Percentiles rank a stretch among this genome's conserved stretches.
Conservation (phyloP, 495 filamentous ascomycete genomes). For the Poronia punctata region DNA sequence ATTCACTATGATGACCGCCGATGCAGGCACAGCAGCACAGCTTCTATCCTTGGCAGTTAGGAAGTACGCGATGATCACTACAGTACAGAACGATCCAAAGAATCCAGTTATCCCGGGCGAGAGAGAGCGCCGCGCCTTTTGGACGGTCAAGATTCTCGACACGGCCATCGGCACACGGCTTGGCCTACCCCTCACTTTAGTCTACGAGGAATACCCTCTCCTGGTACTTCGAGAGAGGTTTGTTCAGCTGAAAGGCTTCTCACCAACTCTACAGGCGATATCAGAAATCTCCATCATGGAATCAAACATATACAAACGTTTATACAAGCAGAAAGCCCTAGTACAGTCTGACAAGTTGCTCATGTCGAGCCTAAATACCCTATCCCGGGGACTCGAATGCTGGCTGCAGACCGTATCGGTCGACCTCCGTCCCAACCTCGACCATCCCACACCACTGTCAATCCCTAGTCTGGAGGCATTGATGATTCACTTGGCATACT, state of each 20-base stretch:
- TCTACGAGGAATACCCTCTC: background rate
- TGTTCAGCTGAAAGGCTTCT: background rate
- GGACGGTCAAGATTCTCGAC: conserved; percentile 4
- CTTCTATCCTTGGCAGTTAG: background rate
- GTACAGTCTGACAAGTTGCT: background rate
- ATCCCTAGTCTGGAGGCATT: background rate
- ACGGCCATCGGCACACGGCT: background rate
- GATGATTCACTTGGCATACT: background rate
- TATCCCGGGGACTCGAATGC: background rate
- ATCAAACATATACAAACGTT: background rate
- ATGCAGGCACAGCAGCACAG: background rate
- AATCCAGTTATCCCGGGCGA: background rate
- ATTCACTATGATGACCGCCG: conserved; percentile 1
- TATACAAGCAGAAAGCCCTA: conserved; percentile 1
- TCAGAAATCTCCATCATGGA: conserved; percentile 1
- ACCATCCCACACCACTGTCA: background rate
- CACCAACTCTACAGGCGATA: background rate
- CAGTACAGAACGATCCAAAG: background rate
- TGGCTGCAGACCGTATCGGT: background rate
- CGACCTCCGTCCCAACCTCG: background rate
- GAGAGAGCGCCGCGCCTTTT: conserved; percentile 2
- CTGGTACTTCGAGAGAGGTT: background rate
- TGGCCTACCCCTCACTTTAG: background rate
- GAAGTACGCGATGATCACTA: background rate
- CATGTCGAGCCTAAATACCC: background rate